Percentiles rank a stretch among this genome's conserved stretches.
Evolutionary conservation across 1,284 basidiomycete species (phyloP).

Genomic region (Tilletia indica): DNA sequence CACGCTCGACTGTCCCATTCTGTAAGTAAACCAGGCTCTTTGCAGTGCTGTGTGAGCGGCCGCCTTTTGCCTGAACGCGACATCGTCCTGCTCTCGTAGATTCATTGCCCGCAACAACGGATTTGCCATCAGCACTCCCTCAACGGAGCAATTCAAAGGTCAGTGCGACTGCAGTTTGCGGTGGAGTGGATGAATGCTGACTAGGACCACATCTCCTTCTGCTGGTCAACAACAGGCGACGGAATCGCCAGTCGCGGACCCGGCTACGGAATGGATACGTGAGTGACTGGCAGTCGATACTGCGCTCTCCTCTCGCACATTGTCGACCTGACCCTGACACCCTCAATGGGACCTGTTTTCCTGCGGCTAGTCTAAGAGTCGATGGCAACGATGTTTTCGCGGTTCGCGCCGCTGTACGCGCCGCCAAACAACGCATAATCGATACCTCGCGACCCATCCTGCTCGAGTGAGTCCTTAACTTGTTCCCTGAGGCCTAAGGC

Average conservation of each 20-base stretch:
- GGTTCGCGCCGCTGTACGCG: constrained; percentile 75
- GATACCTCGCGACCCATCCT: constrained; percentile 74
- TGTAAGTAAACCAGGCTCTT: constrained; percentile 46
- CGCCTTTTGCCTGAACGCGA: neutral
- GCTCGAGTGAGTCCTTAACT: constrained; percentile 64
- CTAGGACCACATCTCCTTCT: neutral
- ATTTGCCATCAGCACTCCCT: constrained; percentile 91
- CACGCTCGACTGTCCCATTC: constrained; percentile 42
- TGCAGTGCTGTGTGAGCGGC: neutral
- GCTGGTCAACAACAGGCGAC: constrained; percentile 27
- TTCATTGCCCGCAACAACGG: constrained; percentile 70
- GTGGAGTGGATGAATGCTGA: no score
- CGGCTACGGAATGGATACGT: constrained; percentile 73
- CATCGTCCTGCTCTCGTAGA: constrained; percentile 57
- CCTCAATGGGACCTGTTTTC: neutral
- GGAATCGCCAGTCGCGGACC: constrained; percentile 71
- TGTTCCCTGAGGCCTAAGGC: no score
- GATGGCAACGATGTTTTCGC: constrained; percentile 92
- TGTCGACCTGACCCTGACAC: neutral
- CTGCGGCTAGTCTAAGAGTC: constrained; percentile 59
- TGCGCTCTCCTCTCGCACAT: no score
- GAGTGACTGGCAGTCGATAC: neutral
- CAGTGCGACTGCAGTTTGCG: constrained; percentile 29
- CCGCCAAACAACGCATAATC: constrained; percentile 74
- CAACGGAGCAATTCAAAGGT: constrained; percentile 72